Base-by-base conservation (phyloP, 495 filamentous ascomycete genomes). In the Neurospora sp. region DNA sequence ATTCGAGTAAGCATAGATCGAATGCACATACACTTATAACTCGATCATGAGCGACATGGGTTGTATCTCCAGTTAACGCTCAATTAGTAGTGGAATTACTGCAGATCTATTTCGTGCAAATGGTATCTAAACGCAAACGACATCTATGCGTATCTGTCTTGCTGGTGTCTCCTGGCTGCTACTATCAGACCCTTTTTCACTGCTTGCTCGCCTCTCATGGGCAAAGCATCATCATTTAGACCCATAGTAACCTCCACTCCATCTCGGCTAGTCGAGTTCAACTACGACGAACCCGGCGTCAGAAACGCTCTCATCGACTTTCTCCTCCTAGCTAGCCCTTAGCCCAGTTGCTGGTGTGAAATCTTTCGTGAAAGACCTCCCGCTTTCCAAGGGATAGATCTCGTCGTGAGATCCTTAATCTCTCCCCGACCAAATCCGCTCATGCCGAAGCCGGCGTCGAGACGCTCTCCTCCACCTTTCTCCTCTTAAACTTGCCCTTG, bases 401-500 rank as follows among this genome's bases (percentile, higher is more conserved):
- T 31, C 27, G 27, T 31, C 27, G 27, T 3, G 27, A 31, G 27
- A 31, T 31, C 27, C 27, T 31, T 3, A 31, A 31, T 31, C 27
- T 14, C 20, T 40, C 48, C 7, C 20, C 11, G 22, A 18, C 35
- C 39, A 35, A 42, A 37, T 38, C 35, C 0, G 35, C 35, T 53
- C 9, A 35, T 12, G 20, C 41, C 20, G 37, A 71, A 73, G 83
- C 75, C 44, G 73, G 73, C 18, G 85, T 75, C 3, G 44, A 68
- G 5, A 65, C 59, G 4, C 16, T 59, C 20, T 48, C 81, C 77
- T 87, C 89, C 69, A 88, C 84, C 81, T 86, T 90, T 71, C 86
- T 86, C 79, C 87, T 87, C 76, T 90, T 91, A 46, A 83, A 85
- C 75, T 90, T 93, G 0, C 96, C 96, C 69, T 92, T 90, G 18